phyloP scores from a whole-genome alignment of 352 stramenopile species.

The Phytophthora macrochlamydospora region DNA sequence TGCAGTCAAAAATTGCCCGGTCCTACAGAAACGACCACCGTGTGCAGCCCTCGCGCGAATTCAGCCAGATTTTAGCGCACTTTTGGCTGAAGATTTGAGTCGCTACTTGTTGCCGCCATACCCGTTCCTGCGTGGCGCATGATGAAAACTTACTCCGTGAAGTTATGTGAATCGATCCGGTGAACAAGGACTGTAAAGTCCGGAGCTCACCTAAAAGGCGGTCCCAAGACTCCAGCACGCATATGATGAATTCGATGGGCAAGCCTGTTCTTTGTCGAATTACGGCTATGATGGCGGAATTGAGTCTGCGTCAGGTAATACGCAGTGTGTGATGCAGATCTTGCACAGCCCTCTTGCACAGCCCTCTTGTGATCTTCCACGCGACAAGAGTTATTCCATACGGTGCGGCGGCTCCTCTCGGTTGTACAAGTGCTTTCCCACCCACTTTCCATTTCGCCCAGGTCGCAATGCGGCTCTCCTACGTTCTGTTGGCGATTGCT shows the following conservation, averaged over 20 bases:
- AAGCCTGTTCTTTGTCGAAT: too few species aligned
- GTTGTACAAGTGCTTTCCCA: too few species aligned
- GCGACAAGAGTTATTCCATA: too few species aligned
- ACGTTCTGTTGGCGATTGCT: slow-evolving; percentile 3
- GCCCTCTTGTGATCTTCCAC: background rate
- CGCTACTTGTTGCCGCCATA: slow-evolving; percentile 46
- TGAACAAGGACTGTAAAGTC: too few species aligned
- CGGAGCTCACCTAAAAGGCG: too few species aligned
- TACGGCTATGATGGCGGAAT: too few species aligned
- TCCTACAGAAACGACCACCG: slow-evolving; percentile 21
- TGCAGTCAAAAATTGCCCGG: slow-evolving; percentile 33
- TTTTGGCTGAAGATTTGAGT: slow-evolving; percentile 30
- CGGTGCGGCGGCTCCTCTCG: too few species aligned
- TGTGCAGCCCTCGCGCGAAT: slow-evolving; percentile 37
- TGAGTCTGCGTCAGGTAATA: too few species aligned
- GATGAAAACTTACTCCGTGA: background rate
- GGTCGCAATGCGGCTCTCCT: slow-evolving; percentile 3
- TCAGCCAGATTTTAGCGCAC: slow-evolving; percentile 2
- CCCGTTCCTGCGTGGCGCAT: slow-evolving; percentile 22
- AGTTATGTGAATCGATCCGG: background rate
- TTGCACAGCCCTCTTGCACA: background rate
- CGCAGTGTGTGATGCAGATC: background rate
- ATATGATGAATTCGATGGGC: too few species aligned
- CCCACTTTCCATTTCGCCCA: background rate
- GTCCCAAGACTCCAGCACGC: too few species aligned